A percentile compares a stretch with the other conserved stretches of the same genome.
These are phyloP conservation scores for Pleurotus platypus DNA, from an alignment of 768 basidiomycete genomes.

Conservation along the genomic window DNA sequence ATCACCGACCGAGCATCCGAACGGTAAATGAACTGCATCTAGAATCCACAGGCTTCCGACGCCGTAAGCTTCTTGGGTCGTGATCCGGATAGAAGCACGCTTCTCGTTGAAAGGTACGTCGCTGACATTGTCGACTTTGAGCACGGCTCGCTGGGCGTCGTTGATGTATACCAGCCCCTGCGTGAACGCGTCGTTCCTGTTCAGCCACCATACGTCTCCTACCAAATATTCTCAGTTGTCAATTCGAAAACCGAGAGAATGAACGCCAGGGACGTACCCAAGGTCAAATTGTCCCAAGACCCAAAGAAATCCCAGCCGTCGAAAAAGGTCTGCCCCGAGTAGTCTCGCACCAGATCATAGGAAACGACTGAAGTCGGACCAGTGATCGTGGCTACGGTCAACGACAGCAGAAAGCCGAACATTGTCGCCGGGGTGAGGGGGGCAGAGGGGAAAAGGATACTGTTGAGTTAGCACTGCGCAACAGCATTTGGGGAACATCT, in stretches of 20 bases:
- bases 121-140: slow-evolving; percentile 70
- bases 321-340: slow-evolving; percentile 45
- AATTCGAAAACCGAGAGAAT: background rate
- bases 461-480: no score
- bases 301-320: slow-evolving; percentile 50
- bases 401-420: background rate
- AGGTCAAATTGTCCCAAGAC: slow-evolving; percentile 39
- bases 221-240: slow-evolving; percentile 9
- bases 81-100: slow-evolving; percentile 57
- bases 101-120: slow-evolving; percentile 40
- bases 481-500: no score
- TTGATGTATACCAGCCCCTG: slow-evolving; percentile 54
- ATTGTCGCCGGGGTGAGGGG: background rate
- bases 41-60: slow-evolving; percentile 38
- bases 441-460: background rate
- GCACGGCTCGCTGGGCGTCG: slow-evolving; percentile 52
- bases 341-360: slow-evolving; percentile 37
- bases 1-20: slow-evolving; percentile 49
- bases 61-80: slow-evolving; percentile 34
- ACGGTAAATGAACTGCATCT: slow-evolving; percentile 45
- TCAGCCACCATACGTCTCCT: slow-evolving; percentile 55
- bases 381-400: background rate
- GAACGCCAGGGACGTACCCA: slow-evolving; percentile 16
- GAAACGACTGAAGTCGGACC: background rate
- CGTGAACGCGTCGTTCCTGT: slow-evolving; percentile 29